These are phyloP conservation scores for Akanthomyces dipterigenus DNA, from an alignment of 2,329 filamentous ascomycete species.

Conservation along the genomic window DNA sequence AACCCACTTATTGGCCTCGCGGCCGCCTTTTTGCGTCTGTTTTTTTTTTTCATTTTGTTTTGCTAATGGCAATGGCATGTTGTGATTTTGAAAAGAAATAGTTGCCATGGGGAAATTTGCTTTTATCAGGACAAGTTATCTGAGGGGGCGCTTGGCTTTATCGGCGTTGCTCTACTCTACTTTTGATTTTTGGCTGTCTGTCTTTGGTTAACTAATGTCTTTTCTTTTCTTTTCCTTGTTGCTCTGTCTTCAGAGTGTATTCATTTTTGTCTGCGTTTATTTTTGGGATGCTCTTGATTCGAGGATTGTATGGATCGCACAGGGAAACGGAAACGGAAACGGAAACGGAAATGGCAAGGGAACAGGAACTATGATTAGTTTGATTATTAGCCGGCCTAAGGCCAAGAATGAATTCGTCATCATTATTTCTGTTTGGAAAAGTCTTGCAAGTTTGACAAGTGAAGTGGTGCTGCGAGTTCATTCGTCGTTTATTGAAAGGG, in stretches of 20 bases:
- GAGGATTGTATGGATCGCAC: constrained; percentile 7
- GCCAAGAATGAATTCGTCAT: constrained; percentile 3
- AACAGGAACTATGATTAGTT: constrained; percentile 5
- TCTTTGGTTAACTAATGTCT: constrained; percentile 17
- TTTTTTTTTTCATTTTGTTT: constrained; percentile 2
- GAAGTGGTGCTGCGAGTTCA: no score
- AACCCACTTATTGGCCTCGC: constrained; percentile 6
- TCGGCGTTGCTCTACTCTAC: constrained; percentile 16
- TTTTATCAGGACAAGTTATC: constrained; percentile 19
- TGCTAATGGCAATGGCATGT: constrained; percentile 1
- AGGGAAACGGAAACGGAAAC: not conserved
- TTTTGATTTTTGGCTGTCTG: constrained; percentile 10
- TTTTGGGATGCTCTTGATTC: not conserved
- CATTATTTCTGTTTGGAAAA: not conserved
- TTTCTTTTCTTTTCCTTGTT: constrained; percentile 10
- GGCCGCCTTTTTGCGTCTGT: not conserved
- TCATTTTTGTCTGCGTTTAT: constrained; percentile 6
- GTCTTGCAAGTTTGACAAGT: not conserved
- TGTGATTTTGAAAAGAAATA: constrained; percentile 19
- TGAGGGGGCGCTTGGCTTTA: constrained; percentile 13
- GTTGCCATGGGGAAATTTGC: not conserved
- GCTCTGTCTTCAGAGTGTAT: constrained; percentile 9
- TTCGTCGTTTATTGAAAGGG: not conserved
- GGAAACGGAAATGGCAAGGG: not conserved
- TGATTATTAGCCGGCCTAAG: constrained; percentile 4